These are phyloP conservation scores for Metrosideros polymorpha DNA, from an alignment of 441 rosid genomes.

Conservation along the genomic window DNA sequence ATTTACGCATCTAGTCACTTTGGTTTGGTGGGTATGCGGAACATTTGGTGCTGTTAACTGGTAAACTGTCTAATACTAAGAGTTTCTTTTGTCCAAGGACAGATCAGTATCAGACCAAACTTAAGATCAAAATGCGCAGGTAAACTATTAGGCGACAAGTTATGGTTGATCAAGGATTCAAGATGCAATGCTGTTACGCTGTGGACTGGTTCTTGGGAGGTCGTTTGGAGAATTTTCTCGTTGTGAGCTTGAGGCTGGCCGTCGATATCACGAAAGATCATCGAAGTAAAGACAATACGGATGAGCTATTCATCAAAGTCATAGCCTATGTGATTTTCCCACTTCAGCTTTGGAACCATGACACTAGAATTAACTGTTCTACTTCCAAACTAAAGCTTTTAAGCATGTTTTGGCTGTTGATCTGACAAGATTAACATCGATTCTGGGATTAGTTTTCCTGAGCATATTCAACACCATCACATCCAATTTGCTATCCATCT, in stretches of 20 bases:
- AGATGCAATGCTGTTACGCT: neutral
- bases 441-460: neutral
- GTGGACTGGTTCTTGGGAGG: neutral
- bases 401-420: neutral
- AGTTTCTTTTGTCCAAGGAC: neutral
- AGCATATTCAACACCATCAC: neutral
- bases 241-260: neutral
- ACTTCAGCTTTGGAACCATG: neutral
- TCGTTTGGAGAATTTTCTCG: neutral
- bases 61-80: neutral
- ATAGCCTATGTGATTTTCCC: neutral
- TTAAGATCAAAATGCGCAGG: neutral
- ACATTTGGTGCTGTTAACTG: neutral
- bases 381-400: no score
- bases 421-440: neutral
- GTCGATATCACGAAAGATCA: neutral
- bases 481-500: neutral
- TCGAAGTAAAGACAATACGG: neutral
- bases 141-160: neutral
- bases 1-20: neutral
- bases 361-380: neutral
- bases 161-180: neutral
- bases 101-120: neutral
- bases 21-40: neutral
- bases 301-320: neutral